A percentile compares a stretch with the other conserved stretches of the same genome.
phyloP scores from a whole-genome alignment of 495 filamentous ascomycete species.

The Hypomontagnella monticulosa region DNA sequence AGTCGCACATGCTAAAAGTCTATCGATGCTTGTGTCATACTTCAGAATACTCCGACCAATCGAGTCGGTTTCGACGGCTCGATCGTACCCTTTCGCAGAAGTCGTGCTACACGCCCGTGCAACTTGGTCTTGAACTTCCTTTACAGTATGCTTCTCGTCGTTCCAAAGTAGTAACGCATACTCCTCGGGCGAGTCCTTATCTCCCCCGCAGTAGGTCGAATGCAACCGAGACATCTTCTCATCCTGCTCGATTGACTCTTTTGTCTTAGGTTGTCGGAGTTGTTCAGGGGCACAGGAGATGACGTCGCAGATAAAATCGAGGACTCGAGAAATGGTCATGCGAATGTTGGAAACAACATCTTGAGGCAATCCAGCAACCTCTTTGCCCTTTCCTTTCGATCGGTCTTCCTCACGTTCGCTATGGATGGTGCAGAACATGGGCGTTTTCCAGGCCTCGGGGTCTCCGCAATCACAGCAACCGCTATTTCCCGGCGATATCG shows the following conservation, averaged over 20 bases:
- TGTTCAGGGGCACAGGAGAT: slow-evolving; percentile 98
- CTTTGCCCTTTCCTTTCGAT: slow-evolving; percentile 73
- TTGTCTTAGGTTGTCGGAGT: slow-evolving; percentile 83
- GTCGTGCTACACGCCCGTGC: slow-evolving; percentile 84
- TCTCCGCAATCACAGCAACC: slow-evolving; percentile 99
- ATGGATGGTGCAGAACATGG: slow-evolving; percentile 93
- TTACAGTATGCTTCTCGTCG: slow-evolving; percentile 96
- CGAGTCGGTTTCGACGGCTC: slow-evolving; percentile 87
- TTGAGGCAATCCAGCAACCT: slow-evolving; percentile 66
- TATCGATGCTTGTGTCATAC: slow-evolving; percentile 74
- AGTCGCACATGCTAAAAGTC: slow-evolving; percentile 76
- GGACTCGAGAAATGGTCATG: slow-evolving; percentile 81
- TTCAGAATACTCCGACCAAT: slow-evolving; percentile 85
- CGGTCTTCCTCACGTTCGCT: slow-evolving; percentile 65
- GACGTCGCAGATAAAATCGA: slow-evolving; percentile 97
- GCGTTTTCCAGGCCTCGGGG: slow-evolving; percentile 87
- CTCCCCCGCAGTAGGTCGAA: slow-evolving; percentile 75
- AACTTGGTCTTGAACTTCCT: slow-evolving; percentile 90
- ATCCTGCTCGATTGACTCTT: slow-evolving; percentile 79
- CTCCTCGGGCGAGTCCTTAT: slow-evolving; percentile 67
- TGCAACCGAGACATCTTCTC: slow-evolving; percentile 80
- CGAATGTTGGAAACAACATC: slow-evolving; percentile 79
- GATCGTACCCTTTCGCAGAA: slow-evolving; percentile 71
- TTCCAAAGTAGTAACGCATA: slow-evolving; percentile 96
- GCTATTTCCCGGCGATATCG: slow-evolving; percentile 84